phyloP scores from a whole-genome alignment of 108 stramenopile genomes.

The Nitzschia sp. region DNA sequence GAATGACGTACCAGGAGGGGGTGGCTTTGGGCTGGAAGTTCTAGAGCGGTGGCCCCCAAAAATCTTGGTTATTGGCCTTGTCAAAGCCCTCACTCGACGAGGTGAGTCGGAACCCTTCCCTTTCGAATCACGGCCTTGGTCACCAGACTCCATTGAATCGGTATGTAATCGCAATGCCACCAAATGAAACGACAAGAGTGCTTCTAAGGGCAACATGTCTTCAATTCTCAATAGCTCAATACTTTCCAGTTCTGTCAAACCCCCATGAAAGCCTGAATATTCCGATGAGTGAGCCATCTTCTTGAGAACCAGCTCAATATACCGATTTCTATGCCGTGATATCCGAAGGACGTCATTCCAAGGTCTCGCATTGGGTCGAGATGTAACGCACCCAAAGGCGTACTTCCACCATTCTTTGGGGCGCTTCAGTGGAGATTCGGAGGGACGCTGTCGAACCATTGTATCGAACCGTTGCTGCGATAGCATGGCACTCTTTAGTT shows the following conservation, averaged over 20 bases:
- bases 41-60: slow-evolving; percentile 21
- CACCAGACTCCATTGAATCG: background rate
- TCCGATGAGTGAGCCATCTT: slow-evolving; percentile 43
- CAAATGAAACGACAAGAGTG: slow-evolving; percentile 73
- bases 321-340: slow-evolving; percentile 45
- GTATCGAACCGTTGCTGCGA: slow-evolving; percentile 82
- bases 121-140: slow-evolving; percentile 3
- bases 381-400: slow-evolving; percentile 63
- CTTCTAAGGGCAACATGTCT: slow-evolving; percentile 73
- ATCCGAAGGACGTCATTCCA: slow-evolving; percentile 73
- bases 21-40: background rate
- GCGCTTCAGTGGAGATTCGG: slow-evolving; percentile 34
- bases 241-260: slow-evolving; percentile 64
- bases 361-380: slow-evolving; percentile 64
- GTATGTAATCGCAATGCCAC: slow-evolving; percentile 51
- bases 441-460: slow-evolving; percentile 72
- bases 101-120: slow-evolving; percentile 6
- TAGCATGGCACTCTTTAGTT: slow-evolving; percentile 63
- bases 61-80: slow-evolving; percentile 13
- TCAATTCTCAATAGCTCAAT: slow-evolving; percentile 53
- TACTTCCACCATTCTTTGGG: slow-evolving; percentile 80
- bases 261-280: slow-evolving; percentile 62
- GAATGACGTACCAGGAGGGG: background rate
- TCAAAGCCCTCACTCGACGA: slow-evolving; percentile 10
- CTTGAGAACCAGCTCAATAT: slow-evolving; percentile 63